A percentile compares a stretch with the other conserved stretches of the same genome.
Evolutionary conservation across 1,139 yeast species (phyloP).

Genomic region (Yamadazyma dendronema): DNA sequence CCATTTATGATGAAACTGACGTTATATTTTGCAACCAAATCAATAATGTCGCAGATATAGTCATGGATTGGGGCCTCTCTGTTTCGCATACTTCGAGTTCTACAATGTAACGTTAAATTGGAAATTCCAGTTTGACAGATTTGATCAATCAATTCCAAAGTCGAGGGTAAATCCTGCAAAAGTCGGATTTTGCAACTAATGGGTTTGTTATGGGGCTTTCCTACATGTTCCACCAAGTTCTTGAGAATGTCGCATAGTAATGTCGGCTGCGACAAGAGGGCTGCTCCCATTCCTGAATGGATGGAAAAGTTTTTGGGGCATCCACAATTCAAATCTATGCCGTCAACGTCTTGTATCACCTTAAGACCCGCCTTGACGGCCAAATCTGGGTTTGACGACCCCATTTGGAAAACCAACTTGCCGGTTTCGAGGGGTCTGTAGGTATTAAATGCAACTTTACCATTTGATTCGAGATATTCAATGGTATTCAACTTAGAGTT

Average conservation of each 20-base stretch:
- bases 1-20: slow-evolving; percentile 84
- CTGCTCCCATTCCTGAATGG: slow-evolving; percentile 98
- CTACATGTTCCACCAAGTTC: slow-evolving; percentile 73
- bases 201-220: slow-evolving; percentile 71
- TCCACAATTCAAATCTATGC: slow-evolving; percentile 92
- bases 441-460: slow-evolving; percentile 67
- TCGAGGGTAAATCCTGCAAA: slow-evolving; percentile 51
- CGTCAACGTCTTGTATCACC: slow-evolving; percentile 84
- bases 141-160: slow-evolving; percentile 58
- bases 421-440: slow-evolving; percentile 59
- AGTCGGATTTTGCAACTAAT: slow-evolving; percentile 88
- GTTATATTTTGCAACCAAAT: slow-evolving; percentile 58
- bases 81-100: slow-evolving; percentile 88
- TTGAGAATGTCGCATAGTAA: slow-evolving; percentile 63
- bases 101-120: slow-evolving; percentile 86
- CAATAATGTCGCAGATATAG: slow-evolving; percentile 59
- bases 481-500: slow-evolving; percentile 57
- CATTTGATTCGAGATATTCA: slow-evolving; percentile 46
- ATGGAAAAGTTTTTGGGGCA: slow-evolving; percentile 90
- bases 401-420: slow-evolving; percentile 81
- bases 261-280: slow-evolving; percentile 79
- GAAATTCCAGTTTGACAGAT: slow-evolving; percentile 79
- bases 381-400: slow-evolving; percentile 76
- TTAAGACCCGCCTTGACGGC: slow-evolving; percentile 86
- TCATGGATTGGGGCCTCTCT: slow-evolving; percentile 75